These are phyloP conservation scores for Monocercomonoides exilis DNA, from an alignment of 78 protist genomes.

Conservation along the genomic window DNA sequence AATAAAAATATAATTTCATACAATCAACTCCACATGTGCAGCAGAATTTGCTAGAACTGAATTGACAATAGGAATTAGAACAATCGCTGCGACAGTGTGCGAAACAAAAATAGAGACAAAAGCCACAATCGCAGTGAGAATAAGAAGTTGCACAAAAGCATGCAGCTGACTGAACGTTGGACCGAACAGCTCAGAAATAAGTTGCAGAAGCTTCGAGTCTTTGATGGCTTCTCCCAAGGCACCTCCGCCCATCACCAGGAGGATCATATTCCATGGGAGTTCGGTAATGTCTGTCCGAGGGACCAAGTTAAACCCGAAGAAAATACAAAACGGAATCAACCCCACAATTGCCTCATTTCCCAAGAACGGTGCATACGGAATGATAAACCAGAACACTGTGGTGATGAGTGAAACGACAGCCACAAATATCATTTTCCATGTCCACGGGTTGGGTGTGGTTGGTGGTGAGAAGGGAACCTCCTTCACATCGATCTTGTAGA, in stretches of 20 bases:
- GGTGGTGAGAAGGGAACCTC: background rate
- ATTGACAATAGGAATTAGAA: background rate
- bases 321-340: background rate
- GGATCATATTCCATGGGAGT: background rate
- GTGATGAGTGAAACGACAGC: background rate
- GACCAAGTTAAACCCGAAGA: slow-evolving; percentile 5
- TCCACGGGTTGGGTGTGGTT: background rate
- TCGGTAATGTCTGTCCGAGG: background rate
- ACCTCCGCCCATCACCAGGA: slow-evolving; percentile 14
- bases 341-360: slow-evolving; percentile 18
- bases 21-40: background rate
- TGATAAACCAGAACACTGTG: slow-evolving; percentile 2
- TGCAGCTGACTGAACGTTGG: background rate
- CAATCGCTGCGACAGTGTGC: slow-evolving; percentile 6
- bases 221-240: background rate
- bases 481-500: background rate
- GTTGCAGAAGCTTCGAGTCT: background rate
- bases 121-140: background rate
- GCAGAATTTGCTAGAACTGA: background rate
- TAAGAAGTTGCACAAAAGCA: background rate
- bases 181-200: background rate
- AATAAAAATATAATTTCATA: no score
- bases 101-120: background rate
- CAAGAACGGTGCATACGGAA: background rate
- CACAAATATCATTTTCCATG: background rate